Evolutionary conservation across 768 basidiomycete species (phyloP).

Genomic region (Boletus rubescentipes): DNA sequence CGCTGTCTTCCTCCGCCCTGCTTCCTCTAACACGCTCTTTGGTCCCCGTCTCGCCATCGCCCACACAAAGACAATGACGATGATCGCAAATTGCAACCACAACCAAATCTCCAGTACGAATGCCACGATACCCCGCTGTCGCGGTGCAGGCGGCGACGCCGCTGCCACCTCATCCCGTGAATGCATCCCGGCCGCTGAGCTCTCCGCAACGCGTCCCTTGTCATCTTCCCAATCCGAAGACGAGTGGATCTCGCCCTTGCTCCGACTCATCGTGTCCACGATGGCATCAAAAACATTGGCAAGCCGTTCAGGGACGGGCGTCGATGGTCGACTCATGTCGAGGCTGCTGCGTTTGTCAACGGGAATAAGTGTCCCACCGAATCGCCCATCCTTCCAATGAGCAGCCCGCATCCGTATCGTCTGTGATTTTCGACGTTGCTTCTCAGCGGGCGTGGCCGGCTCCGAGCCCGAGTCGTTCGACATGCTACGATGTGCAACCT

Average conservation of each 20-base stretch:
- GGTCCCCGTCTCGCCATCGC: conserved; percentile 79
- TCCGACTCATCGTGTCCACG: conserved; percentile 39
- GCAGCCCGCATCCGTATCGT: conserved; percentile 59
- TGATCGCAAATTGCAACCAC: conserved; percentile 77
- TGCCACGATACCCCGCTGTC: conserved; percentile 35
- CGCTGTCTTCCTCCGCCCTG: conserved; percentile 30
- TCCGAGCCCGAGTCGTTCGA: conserved; percentile 31
- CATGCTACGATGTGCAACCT: background rate
- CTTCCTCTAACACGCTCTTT: conserved; percentile 59
- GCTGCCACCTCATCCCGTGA: conserved; percentile 5
- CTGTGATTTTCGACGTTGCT: conserved; percentile 39
- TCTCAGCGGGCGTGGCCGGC: conserved; percentile 21
- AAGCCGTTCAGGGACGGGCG: conserved; percentile 41
- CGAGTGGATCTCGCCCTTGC: conserved; percentile 13
- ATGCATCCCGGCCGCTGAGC: background rate
- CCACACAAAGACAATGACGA: conserved; percentile 76
- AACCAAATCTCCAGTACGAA: conserved; percentile 76
- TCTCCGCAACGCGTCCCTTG: background rate
- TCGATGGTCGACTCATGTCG: conserved; percentile 27
- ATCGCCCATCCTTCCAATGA: conserved; percentile 59
- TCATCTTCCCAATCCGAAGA: conserved; percentile 15
- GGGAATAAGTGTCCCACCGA: conserved; percentile 37
- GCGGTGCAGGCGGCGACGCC: conserved; percentile 19
- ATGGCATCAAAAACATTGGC: conserved; percentile 45
- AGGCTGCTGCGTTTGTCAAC: conserved; percentile 11